phyloP scores from a whole-genome alignment of 257 asterid genomes.

The Solanum okadae region DNA sequence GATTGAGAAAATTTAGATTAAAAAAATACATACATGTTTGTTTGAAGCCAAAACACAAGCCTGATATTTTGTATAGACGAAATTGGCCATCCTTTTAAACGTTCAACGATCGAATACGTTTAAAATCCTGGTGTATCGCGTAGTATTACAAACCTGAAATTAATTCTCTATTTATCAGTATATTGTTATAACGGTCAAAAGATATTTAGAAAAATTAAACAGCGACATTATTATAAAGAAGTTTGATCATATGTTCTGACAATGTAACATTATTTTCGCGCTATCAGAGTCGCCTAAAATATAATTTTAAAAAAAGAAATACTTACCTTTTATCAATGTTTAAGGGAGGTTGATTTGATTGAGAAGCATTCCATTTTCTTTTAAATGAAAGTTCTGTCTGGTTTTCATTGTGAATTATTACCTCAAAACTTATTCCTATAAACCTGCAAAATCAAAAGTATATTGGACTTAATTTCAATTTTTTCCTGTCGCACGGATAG shows the following conservation, averaged over 20 bases:
- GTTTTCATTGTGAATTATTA: constrained; percentile 18
- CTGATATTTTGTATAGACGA: no score
- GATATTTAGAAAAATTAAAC: not conserved
- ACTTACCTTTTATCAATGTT: constrained; percentile 32
- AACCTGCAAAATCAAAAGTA: constrained; percentile 19
- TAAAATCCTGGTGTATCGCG: constrained; percentile 13
- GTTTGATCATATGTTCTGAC: fast-evolving
- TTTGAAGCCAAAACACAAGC: no score
- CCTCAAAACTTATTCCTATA: constrained; percentile 27
- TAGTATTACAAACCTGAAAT: constrained; percentile 29
- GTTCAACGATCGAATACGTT: no score
- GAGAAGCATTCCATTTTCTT: constrained; percentile 20
- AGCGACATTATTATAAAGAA: not conserved
- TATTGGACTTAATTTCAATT: not conserved
- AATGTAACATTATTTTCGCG: not conserved
- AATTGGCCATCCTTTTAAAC: no score
- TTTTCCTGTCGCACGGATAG: fast-evolving
- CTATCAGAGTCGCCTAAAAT: not conserved
- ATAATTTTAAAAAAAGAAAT: not conserved
- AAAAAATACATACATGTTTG: no score
- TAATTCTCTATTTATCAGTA: not conserved
- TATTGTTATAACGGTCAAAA: fast-evolving
- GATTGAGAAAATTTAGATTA: no score
- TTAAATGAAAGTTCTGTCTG: constrained; percentile 49
- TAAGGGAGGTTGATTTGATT: constrained; percentile 23